These are phyloP conservation scores for Mucuna pruriens DNA, from an alignment of 306 rosid species.

Conservation along the genomic window DNA sequence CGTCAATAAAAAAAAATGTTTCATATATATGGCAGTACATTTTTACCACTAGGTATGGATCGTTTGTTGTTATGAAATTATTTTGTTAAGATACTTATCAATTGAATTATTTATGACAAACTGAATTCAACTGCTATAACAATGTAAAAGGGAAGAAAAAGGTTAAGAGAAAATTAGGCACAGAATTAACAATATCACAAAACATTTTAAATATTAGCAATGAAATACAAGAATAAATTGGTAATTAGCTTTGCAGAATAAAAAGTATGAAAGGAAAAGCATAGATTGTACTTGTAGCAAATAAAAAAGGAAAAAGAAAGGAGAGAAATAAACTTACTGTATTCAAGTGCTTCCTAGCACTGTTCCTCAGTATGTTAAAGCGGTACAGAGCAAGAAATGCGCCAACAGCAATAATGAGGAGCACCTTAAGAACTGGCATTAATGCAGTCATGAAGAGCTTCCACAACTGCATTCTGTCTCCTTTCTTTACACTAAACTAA, in stretches of 20 bases:
- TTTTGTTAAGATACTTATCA: neutral
- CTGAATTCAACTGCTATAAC: neutral
- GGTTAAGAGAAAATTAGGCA: neutral
- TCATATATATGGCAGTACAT: neutral
- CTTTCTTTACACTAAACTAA: neutral
- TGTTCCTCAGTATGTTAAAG: slow-evolving; percentile 25
- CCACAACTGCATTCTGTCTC: slow-evolving; percentile 30
- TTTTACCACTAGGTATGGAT: neutral
- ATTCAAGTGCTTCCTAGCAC: slow-evolving; percentile 38
- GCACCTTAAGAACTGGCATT: slow-evolving; percentile 41
- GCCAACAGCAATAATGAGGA: slow-evolving; percentile 22
- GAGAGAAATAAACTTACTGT: neutral
- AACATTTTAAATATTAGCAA: neutral
- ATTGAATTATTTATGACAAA: neutral
- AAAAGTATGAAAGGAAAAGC: neutral
- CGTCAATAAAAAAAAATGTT: too few species aligned
- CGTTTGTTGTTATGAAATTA: neutral
- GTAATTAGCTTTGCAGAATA: neutral
- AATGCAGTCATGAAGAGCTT: slow-evolving; percentile 32
- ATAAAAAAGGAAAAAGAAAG: neutral
- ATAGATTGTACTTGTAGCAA: neutral
- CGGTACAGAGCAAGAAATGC: slow-evolving; percentile 36
- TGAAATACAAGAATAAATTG: neutral
- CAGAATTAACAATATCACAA: neutral
- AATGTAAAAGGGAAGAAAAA: neutral